Evolutionary conservation across 1,284 basidiomycete species (phyloP), one percentile per base, ranked within the genome.

Genomic region (Heterobasidion irregulare): DNA sequence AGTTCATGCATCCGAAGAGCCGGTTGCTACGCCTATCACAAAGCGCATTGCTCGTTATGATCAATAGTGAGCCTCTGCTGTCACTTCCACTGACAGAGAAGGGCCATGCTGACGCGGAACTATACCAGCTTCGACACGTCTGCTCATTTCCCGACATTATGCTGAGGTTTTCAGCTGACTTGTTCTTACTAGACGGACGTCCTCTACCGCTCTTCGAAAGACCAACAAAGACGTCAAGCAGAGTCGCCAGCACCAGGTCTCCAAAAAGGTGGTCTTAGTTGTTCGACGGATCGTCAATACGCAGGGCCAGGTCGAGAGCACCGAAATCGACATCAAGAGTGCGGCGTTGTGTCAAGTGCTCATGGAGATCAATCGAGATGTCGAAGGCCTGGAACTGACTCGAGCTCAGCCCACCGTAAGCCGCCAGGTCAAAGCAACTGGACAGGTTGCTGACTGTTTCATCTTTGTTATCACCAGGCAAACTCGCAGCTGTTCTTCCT

Each of bases 11-110:
- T 26, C 19, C 19, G 19, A 26, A 26, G 19, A 26, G 19, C 19
- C 19, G 19, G 19, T 3, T 26, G 19, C 19, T 26, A 26, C 19
- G 19, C 19, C 19, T 26, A 26, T 56, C 49, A 50, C 61, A 55
- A 46, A 62, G 49, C 58, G 57, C 16, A 59, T 65, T 50, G 55
- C 59, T 13, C 62, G 62, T 13, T 65, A 65, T 54, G 64, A 65
- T 35, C 54, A 61, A 53, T 65, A 64, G 64, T 65, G 50, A 47
- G 61, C 6, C 13, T 48, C 19, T 26, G 19, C 19, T 26, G 19
- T 26, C 19, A 26, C 19, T 26, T 26, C 19, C 19, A 26, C 19
- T 26, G 19, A 2, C 19, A 26, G 19, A 26, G 19, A 26, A 26
- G 19, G 19, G 19, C 12, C 8, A n/a, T 45, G 32, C 41, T 10